Percentiles rank a stretch among this genome's conserved stretches.
Evolutionary conservation across 352 stramenopile genomes (phyloP).

Genomic region (Sclerospora graminicola): DNA sequence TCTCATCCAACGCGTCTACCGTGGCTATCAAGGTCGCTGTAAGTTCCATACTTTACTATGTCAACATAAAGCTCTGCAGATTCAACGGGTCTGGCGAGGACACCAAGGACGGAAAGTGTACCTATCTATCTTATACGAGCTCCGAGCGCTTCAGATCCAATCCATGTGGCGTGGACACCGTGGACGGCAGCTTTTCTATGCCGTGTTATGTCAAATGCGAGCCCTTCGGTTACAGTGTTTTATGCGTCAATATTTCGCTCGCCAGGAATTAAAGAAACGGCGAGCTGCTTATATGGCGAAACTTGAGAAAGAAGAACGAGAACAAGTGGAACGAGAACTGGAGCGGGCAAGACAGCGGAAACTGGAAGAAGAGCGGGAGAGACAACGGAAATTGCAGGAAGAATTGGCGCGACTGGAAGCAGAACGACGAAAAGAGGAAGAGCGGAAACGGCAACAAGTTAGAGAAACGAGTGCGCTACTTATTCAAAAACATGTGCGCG

Average conservation of each 20-base stretch:
- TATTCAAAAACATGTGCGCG: conserved; percentile 37
- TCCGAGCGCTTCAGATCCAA: conserved; percentile 37
- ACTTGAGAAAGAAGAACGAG: conserved; percentile 24
- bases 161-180: conserved; percentile 28
- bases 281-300: conserved; percentile 27
- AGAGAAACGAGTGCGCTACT: conserved; percentile 25
- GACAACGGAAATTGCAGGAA: conserved; percentile 21
- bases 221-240: conserved; percentile 43
- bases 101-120: conserved; percentile 20
- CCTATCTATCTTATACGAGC: conserved; percentile 19
- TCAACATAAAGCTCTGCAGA: conserved; percentile 20
- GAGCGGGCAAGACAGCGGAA: conserved; percentile 20
- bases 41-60: conserved; percentile 22
- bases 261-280: conserved; percentile 21
- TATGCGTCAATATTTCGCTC: conserved; percentile 26
- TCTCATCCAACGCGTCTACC: conserved; percentile 30
- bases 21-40: conserved; percentile 29
- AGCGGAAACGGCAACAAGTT: conserved; percentile 6
- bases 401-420: conserved; percentile 20
- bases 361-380: conserved; percentile 24
- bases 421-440: conserved; percentile 28
- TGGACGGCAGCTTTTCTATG: conserved; percentile 27
- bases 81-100: conserved; percentile 36
- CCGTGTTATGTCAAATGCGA: conserved; percentile 25
- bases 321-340: conserved; percentile 23